Conservation (phyloP, 257 asterid genomes). For the Solanum bulbocastanum region DNA sequence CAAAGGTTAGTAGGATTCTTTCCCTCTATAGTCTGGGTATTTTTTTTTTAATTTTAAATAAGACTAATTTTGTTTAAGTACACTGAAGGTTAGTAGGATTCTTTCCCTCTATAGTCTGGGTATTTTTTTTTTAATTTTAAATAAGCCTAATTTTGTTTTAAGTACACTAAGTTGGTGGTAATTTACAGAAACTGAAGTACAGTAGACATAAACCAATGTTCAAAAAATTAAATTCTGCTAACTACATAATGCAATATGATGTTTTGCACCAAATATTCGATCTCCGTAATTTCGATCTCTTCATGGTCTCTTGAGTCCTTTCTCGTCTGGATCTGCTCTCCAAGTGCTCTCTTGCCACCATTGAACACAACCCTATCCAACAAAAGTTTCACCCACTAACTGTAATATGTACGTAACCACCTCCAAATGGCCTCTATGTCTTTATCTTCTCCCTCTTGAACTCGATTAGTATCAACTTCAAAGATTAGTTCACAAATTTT, state of each 20-base stretch:
- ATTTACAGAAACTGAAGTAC: neutral
- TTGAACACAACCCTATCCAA: neutral
- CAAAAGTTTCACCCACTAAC: neutral
- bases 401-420: neutral
- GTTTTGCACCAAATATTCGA: neutral
- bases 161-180: neutral
- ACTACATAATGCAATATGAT: neutral
- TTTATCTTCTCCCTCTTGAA: neutral
- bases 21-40: neutral
- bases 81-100: constrained; percentile 44
- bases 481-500: neutral
- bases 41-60: neutral
- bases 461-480: neutral
- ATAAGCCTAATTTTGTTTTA: neutral
- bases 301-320: neutral
- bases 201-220: neutral
- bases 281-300: neutral
- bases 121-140: neutral
- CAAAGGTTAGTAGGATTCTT: constrained; percentile 34
- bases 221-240: neutral
- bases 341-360: neutral
- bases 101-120: neutral
- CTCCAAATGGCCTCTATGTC: neutral
- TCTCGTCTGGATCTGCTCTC: neutral
- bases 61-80: neutral